These are phyloP conservation scores for Tuber brumale DNA, from an alignment of 495 filamentous ascomycete genomes.

Conservation along the genomic window DNA sequence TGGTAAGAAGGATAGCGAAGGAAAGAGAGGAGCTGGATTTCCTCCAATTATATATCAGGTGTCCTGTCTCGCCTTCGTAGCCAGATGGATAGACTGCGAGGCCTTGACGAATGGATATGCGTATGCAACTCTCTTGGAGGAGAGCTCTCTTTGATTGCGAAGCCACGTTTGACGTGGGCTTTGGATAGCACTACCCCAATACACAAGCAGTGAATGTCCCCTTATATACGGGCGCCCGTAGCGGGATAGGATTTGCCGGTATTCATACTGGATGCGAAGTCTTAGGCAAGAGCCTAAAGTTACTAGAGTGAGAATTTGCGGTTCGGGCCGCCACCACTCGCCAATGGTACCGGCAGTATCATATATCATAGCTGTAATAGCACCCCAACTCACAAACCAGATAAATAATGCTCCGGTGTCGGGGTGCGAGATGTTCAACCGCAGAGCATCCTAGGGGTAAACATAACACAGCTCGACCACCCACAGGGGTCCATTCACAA, in stretches of 20 bases:
- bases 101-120: neutral
- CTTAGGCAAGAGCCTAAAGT: neutral
- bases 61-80: neutral
- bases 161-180: neutral
- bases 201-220: neutral
- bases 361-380: too few relatives aligned
- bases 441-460: neutral
- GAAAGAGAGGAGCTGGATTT: neutral
- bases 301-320: neutral
- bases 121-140: neutral
- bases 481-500: neutral
- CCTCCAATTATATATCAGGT: neutral
- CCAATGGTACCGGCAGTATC: too few relatives aligned
- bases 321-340: neutral
- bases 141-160: neutral
- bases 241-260: neutral
- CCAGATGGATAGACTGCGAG: neutral
- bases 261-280: too few relatives aligned
- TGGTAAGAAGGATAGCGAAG: neutral
- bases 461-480: neutral
- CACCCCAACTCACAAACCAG: neutral
- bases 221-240: neutral
- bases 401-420: neutral
- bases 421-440: too few relatives aligned
- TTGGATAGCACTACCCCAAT: neutral